Conservation (phyloP, 345 rosid species). For the Pugionium cornutum region DNA sequence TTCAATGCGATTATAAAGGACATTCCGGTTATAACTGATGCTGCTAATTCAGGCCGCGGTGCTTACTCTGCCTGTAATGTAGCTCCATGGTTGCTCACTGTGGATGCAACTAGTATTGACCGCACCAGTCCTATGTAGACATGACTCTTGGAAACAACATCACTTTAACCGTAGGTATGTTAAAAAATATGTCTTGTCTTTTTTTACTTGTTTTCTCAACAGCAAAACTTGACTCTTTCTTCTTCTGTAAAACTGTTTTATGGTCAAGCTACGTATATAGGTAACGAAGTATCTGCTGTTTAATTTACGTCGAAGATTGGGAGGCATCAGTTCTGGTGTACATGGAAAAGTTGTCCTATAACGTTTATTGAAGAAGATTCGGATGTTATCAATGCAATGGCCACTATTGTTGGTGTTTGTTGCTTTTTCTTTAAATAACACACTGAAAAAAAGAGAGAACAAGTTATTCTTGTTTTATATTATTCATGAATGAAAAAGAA, state of each 20-base stretch:
- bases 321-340: background rate
- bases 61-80: slow-evolving; percentile 14
- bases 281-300: background rate
- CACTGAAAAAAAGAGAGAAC: no score
- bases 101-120: slow-evolving; percentile 28
- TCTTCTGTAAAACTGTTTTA: slow-evolving; percentile 12
- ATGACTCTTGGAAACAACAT: slow-evolving; percentile 35
- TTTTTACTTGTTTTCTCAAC: background rate
- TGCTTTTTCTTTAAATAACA: no score
- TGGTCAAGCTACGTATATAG: slow-evolving; percentile 4
- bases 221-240: slow-evolving; percentile 3
- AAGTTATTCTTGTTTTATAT: no score
- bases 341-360: slow-evolving; percentile 15
- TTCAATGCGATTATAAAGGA: slow-evolving; percentile 25
- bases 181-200: background rate
- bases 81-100: slow-evolving; percentile 30
- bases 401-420: no score
- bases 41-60: background rate
- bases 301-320: slow-evolving; percentile 24
- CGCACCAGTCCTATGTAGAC: slow-evolving; percentile 16
- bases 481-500: no score
- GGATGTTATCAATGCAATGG: background rate
- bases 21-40: slow-evolving; percentile 19
- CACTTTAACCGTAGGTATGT: slow-evolving; percentile 23
- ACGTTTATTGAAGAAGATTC: slow-evolving; percentile 5